A percentile compares a stretch with the other conserved stretches of the same genome.
Conservation (phyloP, 2,329 filamentous ascomycete genomes). For the Alternaria longipes region DNA sequence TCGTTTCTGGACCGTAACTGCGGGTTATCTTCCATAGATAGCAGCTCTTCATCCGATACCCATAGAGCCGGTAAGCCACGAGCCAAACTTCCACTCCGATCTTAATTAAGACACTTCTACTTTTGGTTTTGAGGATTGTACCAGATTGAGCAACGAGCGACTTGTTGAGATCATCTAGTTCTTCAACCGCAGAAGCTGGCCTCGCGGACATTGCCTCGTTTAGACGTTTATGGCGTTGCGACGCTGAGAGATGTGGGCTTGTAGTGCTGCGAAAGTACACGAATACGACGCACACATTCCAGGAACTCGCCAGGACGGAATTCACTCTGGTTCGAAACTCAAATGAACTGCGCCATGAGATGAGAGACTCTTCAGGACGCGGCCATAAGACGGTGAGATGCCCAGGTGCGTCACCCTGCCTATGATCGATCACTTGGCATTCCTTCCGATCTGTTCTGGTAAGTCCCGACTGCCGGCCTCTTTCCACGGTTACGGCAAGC, state of each 20-base stretch:
- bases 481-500: background rate
- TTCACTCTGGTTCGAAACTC: background rate
- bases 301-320: background rate
- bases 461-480: background rate
- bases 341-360: background rate
- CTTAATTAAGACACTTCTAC: background rate
- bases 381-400: background rate
- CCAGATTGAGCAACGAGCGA: background rate
- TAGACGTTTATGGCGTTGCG: background rate
- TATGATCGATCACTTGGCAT: background rate
- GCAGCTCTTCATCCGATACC: background rate
- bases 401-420: background rate
- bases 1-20: background rate
- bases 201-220: background rate
- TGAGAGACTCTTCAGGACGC: background rate
- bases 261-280: slow-evolving; percentile 1
- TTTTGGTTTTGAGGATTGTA: background rate
- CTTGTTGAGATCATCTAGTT: background rate
- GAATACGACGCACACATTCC: background rate
- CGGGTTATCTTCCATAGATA: background rate
- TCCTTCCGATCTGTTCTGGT: background rate
- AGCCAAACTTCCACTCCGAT: background rate
- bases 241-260: background rate
- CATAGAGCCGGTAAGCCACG: slow-evolving; percentile 6
- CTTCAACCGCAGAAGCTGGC: background rate